These are phyloP conservation scores for Alternaria triticina DNA, from an alignment of 2,329 filamentous ascomycete species.

Conservation along the genomic window DNA sequence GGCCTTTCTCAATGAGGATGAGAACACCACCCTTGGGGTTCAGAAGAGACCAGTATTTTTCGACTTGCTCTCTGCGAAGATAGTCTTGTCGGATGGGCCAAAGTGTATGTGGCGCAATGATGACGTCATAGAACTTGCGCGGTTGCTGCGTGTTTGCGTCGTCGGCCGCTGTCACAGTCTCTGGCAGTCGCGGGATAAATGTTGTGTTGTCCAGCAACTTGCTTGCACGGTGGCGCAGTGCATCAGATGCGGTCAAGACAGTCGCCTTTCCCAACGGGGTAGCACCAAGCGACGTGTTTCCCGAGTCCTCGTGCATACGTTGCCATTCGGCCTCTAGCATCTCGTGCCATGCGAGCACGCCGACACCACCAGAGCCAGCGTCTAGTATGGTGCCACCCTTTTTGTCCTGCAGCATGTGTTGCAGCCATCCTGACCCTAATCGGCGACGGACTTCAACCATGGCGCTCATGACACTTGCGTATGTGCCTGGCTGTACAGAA, in stretches of 20 bases:
- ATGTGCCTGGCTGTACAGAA: constrained; percentile 72
- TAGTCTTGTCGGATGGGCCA: constrained; percentile 78
- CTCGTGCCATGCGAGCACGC: constrained; percentile 76
- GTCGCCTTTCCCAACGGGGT: constrained; percentile 74
- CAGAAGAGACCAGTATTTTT: constrained; percentile 88
- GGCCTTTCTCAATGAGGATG: constrained; percentile 87
- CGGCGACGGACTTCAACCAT: constrained; percentile 77
- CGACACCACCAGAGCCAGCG: constrained; percentile 75
- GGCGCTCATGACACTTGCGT: constrained; percentile 70
- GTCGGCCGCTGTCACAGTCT: constrained; percentile 73
- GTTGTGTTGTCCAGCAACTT: constrained; percentile 84
- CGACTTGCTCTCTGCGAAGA: constrained; percentile 76
- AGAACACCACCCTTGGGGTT: constrained; percentile 85
- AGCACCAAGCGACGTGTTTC: constrained; percentile 28
- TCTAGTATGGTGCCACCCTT: constrained; percentile 72
- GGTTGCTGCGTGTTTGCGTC: constrained; percentile 43
- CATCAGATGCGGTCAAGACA: constrained; percentile 77
- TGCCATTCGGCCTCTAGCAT: constrained; percentile 84
- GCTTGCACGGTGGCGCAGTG: constrained; percentile 76
- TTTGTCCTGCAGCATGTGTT: constrained; percentile 66
- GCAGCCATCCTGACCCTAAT: constrained; percentile 73
- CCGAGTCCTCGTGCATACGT: constrained; percentile 59
- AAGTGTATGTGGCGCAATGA: constrained; percentile 86
- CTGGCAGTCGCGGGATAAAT: constrained; percentile 89
- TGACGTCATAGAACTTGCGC: constrained; percentile 84